A percentile compares a stretch with the other conserved stretches of the same genome.
These are phyloP conservation scores for Claviceps monticola DNA, from an alignment of 2,329 filamentous ascomycete species.

Conservation along the genomic window DNA sequence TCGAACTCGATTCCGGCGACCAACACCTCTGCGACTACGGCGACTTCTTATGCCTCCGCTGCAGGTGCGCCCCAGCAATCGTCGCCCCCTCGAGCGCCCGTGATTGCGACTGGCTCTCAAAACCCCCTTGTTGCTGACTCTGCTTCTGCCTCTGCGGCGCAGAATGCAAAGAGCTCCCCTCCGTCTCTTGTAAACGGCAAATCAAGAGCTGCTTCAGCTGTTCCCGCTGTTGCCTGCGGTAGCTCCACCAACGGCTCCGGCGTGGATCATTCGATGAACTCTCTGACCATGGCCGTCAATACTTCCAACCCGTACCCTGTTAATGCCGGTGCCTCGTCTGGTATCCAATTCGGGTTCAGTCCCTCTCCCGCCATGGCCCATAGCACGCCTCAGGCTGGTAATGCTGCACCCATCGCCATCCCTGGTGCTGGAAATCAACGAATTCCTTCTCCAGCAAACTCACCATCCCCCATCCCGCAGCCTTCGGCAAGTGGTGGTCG, in stretches of 20 bases:
- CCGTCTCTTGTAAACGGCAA: conserved; percentile 79
- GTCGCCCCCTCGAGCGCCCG: conserved; percentile 42
- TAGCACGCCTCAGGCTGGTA: conserved; percentile 47
- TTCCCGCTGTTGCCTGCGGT: conserved; percentile 52
- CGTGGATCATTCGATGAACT: conserved; percentile 68
- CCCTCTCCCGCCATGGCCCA: conserved; percentile 49
- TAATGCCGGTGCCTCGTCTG: conserved; percentile 56
- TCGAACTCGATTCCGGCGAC: conserved; percentile 42
- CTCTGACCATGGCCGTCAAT: conserved; percentile 81
- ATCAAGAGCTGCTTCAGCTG: conserved; percentile 53
- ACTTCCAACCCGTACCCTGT: conserved; percentile 61
- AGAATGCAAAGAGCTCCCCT: conserved; percentile 50
- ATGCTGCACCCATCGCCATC: conserved; percentile 46
- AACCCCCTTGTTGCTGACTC: conserved; percentile 42
- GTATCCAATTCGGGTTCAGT: conserved; percentile 73
- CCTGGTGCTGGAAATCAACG: conserved; percentile 47
- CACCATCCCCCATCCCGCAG: conserved; percentile 86
- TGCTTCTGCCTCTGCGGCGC: conserved; percentile 31
- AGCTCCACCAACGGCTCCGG: conserved; percentile 54
- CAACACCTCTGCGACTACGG: conserved; percentile 42
- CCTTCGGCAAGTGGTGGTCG: conserved; percentile 73
- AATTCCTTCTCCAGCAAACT: conserved; percentile 71
- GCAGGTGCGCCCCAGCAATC: conserved; percentile 50
- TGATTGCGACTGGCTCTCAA: conserved; percentile 44
- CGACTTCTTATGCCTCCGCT: conserved; percentile 54